These are phyloP conservation scores for Drechslerella dactyloides DNA, from an alignment of 2,329 filamentous ascomycete genomes.

Conservation along the genomic window DNA sequence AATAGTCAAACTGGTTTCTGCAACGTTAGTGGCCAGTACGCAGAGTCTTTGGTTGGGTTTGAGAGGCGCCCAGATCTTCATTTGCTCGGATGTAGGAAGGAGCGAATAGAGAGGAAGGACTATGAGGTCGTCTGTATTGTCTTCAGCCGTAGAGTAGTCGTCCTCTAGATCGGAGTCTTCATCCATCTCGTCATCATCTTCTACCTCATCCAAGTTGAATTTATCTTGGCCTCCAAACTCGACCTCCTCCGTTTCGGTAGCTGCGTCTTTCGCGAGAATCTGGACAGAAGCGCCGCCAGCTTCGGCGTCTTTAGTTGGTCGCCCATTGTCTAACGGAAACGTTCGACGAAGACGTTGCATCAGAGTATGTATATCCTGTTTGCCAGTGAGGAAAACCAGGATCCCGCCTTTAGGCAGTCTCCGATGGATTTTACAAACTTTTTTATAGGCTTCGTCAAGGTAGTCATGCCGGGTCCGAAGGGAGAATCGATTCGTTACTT, in stretches of 20 bases:
- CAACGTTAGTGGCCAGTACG: conserved; percentile 92
- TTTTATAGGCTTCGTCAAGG: conserved; percentile 85
- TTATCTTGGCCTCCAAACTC: conserved; percentile 73
- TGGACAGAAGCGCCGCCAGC: conserved; percentile 64
- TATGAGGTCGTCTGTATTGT: conserved; percentile 68
- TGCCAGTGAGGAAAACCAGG: conserved; percentile 90
- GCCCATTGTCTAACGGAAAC: conserved; percentile 58
- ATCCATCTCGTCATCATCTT: conserved; percentile 66
- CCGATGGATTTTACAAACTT: conserved; percentile 83
- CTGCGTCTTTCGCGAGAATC: conserved; percentile 75
- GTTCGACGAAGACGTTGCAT: conserved; percentile 76
- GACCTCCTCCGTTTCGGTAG: conserved; percentile 83
- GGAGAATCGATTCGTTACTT: conserved; percentile 87
- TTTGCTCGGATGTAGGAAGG: conserved; percentile 85
- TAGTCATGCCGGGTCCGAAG: conserved; percentile 84
- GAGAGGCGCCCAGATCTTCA: conserved; percentile 83
- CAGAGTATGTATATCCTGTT: conserved; percentile 87
- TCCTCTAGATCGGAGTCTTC: conserved; percentile 66
- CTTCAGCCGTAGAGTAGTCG: conserved; percentile 64
- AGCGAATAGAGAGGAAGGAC: conserved; percentile 94
- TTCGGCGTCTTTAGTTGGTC: conserved; percentile 53
- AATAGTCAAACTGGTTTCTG: conserved; percentile 95
- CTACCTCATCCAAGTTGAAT: conserved; percentile 66
- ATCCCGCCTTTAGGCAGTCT: conserved; percentile 88
- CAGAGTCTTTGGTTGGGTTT: conserved; percentile 84